Conservation (phyloP, 331 rosid species). For the Acacia concinna region DNA sequence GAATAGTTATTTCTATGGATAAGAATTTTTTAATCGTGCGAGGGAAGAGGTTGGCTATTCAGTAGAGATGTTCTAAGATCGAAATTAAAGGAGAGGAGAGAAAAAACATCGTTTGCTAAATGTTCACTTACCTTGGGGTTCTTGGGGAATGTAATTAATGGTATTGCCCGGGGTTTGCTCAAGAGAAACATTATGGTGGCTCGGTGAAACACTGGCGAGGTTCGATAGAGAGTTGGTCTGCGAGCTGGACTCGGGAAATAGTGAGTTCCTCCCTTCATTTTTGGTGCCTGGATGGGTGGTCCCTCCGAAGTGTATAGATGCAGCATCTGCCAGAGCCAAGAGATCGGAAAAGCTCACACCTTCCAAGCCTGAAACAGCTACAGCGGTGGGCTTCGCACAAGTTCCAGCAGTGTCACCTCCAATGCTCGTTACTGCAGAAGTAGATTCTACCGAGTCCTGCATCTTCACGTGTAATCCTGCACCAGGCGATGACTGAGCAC, state of each 20-base stretch:
- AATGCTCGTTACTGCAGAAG: conserved; percentile 1
- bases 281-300: background rate
- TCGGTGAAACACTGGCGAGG: background rate
- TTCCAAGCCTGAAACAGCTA: conserved; percentile 7
- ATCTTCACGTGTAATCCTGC: background rate
- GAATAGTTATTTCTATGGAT: conserved; percentile 9
- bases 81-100: background rate
- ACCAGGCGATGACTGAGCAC: conserved; percentile 13
- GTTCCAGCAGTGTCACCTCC: conserved; percentile 21
- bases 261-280: conserved; percentile 5
- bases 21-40: background rate
- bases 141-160: conserved; percentile 7
- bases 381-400: background rate
- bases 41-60: background rate
- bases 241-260: conserved; percentile 15
- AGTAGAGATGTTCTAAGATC: background rate
- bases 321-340: conserved; percentile 43
- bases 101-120: background rate
- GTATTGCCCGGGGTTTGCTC: background rate
- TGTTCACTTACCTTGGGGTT: conserved; percentile 33
- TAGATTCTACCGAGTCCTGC: background rate
- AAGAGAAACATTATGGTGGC: background rate
- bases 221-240: background rate
- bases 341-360: conserved; percentile 34
- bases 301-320: conserved; percentile 1